Percentiles rank a stretch among this genome's conserved stretches.
Conservation (phyloP, 1,284 basidiomycete species). For the Leccinum subrobustum region DNA sequence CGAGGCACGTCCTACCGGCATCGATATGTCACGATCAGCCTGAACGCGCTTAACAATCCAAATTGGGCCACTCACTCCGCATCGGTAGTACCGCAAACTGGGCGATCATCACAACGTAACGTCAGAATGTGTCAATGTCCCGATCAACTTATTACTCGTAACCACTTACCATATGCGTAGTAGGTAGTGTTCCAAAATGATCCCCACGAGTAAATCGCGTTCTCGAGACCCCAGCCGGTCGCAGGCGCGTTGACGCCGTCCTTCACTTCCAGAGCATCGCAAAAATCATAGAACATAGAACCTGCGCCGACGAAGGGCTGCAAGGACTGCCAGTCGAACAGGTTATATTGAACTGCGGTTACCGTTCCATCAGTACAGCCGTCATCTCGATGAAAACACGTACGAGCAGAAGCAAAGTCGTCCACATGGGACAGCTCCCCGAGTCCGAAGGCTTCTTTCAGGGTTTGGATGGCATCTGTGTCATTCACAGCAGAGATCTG, state of each 20-base stretch:
- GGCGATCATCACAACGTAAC: neutral
- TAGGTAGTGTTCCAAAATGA: neutral
- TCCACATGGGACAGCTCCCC: conserved; percentile 56
- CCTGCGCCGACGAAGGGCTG: conserved; percentile 37
- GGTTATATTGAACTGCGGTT: conserved; percentile 51
- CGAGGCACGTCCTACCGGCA: conserved; percentile 41
- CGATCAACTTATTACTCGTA: neutral
- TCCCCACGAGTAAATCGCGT: neutral
- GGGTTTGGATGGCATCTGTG: conserved; percentile 42
- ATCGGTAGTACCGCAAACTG: conserved; percentile 18
- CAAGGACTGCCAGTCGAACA: conserved; percentile 47
- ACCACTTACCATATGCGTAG: neutral
- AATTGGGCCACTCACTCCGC: conserved; percentile 35
- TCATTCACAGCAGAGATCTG: conserved; percentile 48
- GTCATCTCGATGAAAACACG: neutral
- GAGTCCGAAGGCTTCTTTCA: conserved; percentile 62
- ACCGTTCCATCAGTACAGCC: neutral
- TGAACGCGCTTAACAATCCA: neutral
- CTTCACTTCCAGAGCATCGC: conserved; percentile 39
- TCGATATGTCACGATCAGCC: neutral
- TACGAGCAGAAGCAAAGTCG: conserved; percentile 61
- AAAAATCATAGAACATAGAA: conserved; percentile 59
- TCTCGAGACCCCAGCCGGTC: conserved; percentile 17
- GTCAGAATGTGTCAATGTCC: neutral
- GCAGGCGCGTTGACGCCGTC: neutral